Base-by-base conservation (phyloP, 2,329 filamentous ascomycete genomes). In the Chaetomiaceae sp. region DNA sequence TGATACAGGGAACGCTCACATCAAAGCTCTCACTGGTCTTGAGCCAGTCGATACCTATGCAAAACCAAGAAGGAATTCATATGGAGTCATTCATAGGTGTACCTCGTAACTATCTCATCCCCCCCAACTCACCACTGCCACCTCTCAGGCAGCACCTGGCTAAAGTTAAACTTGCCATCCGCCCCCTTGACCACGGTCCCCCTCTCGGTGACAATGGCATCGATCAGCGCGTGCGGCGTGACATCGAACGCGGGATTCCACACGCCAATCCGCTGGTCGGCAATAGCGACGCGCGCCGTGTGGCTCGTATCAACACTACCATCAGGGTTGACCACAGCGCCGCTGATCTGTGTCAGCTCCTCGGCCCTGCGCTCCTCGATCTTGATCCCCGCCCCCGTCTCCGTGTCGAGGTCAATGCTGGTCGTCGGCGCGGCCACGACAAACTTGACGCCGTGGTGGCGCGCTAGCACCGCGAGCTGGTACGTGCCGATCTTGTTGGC, bases 401-500 rank as follows among this genome's bases (percentile, higher is more conserved):
- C 76, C 2, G 92, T 97, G 48, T 80, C 75, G 27, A 96, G 73
- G 64, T 99, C 93, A 60, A 99, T 93, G 50, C 89, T 96, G 2
- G 93, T 99, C 6, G 91, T 87, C 0, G 93, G 93, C 0, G 93
- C 93, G 0, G 93, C 93, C 25, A 99, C 91, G 9, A 99, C 78
- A 66, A 99, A 99, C 68, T 92, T 95, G 63, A 97, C 79, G 16
- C 88, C 87, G 63, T 99, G 93, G 63, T 91, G 76, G 58, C 79
- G 84, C 19, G 93, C 93, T 25, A 96, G 77, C n/a, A 97, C 90
- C 3, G 93, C 90, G 4, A 99, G 78, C 48, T 85, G 80, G 67
- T 99, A 97, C 0, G 93, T 99, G 45, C 93, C 93, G 55, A 99
- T 95, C 74, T 99, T 99, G 74, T 99, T 99, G 50, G 93, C 93